These are phyloP conservation scores for Diospyros lotus DNA, from an alignment of 148 eudicot species.

Conservation along the genomic window DNA sequence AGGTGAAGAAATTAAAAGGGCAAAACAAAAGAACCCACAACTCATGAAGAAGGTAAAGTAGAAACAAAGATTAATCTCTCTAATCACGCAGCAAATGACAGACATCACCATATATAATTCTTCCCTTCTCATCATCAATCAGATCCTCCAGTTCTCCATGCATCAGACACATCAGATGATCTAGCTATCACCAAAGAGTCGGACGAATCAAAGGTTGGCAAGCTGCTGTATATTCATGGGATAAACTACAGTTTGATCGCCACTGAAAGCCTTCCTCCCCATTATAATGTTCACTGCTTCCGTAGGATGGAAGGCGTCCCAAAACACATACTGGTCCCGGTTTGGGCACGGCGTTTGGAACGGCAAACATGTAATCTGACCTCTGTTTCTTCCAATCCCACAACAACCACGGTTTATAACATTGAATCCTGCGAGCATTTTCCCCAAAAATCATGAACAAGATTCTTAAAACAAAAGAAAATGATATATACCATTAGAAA, in stretches of 20 bases:
- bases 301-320: slow-evolving; percentile 98
- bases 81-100: no score
- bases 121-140: no score
- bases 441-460: no score
- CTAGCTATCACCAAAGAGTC: not conserved
- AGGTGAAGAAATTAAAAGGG: no score
- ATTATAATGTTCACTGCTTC: slow-evolving; percentile 62
- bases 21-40: no score
- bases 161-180: no score
- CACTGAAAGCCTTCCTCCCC: slow-evolving; percentile 73
- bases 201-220: slow-evolving; percentile 43
- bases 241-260: slow-evolving; percentile 44
- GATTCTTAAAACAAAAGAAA: no score
- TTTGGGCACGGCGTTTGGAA: slow-evolving; percentile 66
- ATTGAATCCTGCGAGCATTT: slow-evolving; percentile 45
- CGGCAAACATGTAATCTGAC: slow-evolving; percentile 88
- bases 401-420: slow-evolving; percentile 69
- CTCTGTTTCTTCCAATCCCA: slow-evolving; percentile 82
- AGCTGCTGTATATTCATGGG: slow-evolving; percentile 87
- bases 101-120: no score
- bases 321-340: slow-evolving; percentile 64
- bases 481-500: no score
- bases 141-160: no score
- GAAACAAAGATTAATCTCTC: no score
- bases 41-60: no score